Evolutionary conservation across 495 filamentous ascomycete genomes (phyloP).

Genomic region (Elaphomyces granulatus): DNA sequence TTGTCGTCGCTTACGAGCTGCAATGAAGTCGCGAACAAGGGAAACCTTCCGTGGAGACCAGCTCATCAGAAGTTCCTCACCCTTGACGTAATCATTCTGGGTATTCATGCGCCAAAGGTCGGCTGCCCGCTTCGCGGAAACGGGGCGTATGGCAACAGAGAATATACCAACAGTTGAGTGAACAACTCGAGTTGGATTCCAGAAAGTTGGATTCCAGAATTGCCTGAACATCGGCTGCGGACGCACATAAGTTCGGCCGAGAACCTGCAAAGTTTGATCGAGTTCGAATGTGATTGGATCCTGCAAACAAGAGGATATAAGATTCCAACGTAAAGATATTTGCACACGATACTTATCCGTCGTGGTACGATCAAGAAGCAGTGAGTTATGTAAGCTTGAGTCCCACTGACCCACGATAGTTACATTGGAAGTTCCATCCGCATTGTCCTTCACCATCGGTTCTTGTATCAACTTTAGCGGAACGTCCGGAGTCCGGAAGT

Average conservation of each 20-base stretch:
- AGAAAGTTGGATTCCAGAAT: slow-evolving; percentile 73
- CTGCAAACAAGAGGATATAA: slow-evolving; percentile 61
- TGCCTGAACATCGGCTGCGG: slow-evolving; percentile 76
- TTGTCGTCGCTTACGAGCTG: slow-evolving; percentile 49
- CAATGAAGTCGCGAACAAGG: slow-evolving; percentile 69
- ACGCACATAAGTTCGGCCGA: slow-evolving; percentile 70
- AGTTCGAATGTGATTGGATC: slow-evolving; percentile 75
- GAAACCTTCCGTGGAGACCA: slow-evolving; percentile 87
- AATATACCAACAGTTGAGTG: slow-evolving; percentile 79
- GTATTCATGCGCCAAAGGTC: slow-evolving; percentile 98
- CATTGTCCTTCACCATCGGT: slow-evolving; percentile 63
- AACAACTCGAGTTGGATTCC: slow-evolving; percentile 69
- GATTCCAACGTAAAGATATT: slow-evolving; percentile 70
- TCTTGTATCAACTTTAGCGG: slow-evolving; percentile 58
- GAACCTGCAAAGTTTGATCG: slow-evolving; percentile 64
- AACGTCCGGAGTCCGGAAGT: slow-evolving; percentile 55
- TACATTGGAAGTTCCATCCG: slow-evolving; percentile 82
- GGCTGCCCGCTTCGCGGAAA: slow-evolving; percentile 75
- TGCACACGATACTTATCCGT: slow-evolving; percentile 85
- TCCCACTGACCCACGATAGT: slow-evolving; percentile 89
- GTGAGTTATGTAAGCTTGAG: slow-evolving; percentile 79
- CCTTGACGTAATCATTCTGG: slow-evolving; percentile 83
- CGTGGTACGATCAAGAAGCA: slow-evolving; percentile 78
- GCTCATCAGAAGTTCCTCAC: slow-evolving; percentile 66
- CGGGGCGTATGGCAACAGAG: slow-evolving; percentile 68